These are phyloP conservation scores for Dendrostoma leiphaemia DNA, from an alignment of 2,329 filamentous ascomycete genomes.

Conservation along the genomic window DNA sequence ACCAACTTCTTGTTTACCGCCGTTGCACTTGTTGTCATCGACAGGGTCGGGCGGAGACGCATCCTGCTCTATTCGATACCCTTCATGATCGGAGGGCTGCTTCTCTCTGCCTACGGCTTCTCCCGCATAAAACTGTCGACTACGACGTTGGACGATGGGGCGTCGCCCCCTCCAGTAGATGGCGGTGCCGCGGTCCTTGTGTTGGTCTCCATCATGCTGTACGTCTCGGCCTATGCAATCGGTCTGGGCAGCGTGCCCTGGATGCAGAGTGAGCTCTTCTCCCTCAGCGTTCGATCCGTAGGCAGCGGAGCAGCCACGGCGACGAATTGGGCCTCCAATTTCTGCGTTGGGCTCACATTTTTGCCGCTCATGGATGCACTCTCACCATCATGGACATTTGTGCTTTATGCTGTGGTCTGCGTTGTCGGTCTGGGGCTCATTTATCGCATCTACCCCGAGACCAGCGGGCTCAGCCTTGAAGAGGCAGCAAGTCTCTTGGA, in stretches of 20 bases:
- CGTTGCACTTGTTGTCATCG: slow-evolving; percentile 73
- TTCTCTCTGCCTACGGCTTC: slow-evolving; percentile 72
- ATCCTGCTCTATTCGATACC: slow-evolving; percentile 83
- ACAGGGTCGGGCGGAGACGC: slow-evolving; percentile 73
- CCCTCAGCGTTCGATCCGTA: slow-evolving; percentile 68
- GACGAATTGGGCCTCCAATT: slow-evolving; percentile 87
- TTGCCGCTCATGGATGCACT: slow-evolving; percentile 80
- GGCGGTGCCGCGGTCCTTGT: slow-evolving; percentile 53
- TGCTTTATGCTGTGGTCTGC: slow-evolving; percentile 74
- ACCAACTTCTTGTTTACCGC: slow-evolving; percentile 82
- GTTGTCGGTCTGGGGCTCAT: slow-evolving; percentile 64
- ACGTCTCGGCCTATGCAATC: slow-evolving; percentile 81
- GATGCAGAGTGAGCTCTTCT: slow-evolving; percentile 94
- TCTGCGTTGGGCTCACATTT: slow-evolving; percentile 82
- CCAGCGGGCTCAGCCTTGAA: slow-evolving; percentile 76
- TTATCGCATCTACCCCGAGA: slow-evolving; percentile 82
- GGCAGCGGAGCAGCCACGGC: slow-evolving; percentile 73
- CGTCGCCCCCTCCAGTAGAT: slow-evolving; percentile 22
- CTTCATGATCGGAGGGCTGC: slow-evolving; percentile 74
- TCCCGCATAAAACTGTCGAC: slow-evolving; percentile 53
- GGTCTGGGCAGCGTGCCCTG: slow-evolving; percentile 92
- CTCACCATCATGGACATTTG: slow-evolving; percentile 75
- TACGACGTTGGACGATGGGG: slow-evolving; percentile 14
- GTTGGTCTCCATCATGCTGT: slow-evolving; percentile 73
- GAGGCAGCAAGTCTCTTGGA: slow-evolving; percentile 72